Base-by-base conservation (phyloP, 306 rosid genomes). In the Lathyrus aphaca region DNA sequence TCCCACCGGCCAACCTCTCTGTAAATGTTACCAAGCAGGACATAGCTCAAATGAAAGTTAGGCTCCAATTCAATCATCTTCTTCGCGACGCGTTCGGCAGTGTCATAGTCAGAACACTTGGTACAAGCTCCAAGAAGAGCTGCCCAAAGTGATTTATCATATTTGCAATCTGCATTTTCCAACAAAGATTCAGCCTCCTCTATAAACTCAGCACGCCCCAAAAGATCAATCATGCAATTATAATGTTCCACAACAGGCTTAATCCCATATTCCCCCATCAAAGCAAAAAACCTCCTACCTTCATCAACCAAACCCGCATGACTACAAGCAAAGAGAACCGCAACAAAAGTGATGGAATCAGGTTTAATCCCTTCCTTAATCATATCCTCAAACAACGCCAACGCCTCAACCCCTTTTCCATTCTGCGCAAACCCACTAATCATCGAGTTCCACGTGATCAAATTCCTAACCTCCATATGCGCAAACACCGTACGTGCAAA, bases 401-500 rank as follows among this genome's bases (percentile, higher is more conserved):
- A 74, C 23, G 88, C 96, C 75, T 85, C 91, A 16, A 9, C 29
- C 64, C 90, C 96, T 74, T 82, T 83, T 66, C 97, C 98, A 43
- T 93, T 93, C 64, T 90, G 97, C 11, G 91, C 98, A 39, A 86
- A 84, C 74, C 98, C 97, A 6, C 85, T 76, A 9, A 93, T 85
- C 97, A 93, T 93, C 0, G 94, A 77, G 77, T 90, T 93, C 98
- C 97, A 93, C 0, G 97, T 86, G 75, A 93, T 93, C 90, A 88
- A 79, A 75, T 86, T 93, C 73, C 83, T 83, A 64, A 80, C 75
- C 23, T 69, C 80, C 96, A 90, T 86, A 37, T 65, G 75, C 19
- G 9, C 12, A 57, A 93, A 93, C 76, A 90, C 71, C 27, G 83
- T 77, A 5, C 21, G 11, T 0, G 94, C 94, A 18, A 90, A 88